These are phyloP conservation scores for Pleurotus pulmonarius DNA, from an alignment of 768 basidiomycete genomes.

Conservation along the genomic window DNA sequence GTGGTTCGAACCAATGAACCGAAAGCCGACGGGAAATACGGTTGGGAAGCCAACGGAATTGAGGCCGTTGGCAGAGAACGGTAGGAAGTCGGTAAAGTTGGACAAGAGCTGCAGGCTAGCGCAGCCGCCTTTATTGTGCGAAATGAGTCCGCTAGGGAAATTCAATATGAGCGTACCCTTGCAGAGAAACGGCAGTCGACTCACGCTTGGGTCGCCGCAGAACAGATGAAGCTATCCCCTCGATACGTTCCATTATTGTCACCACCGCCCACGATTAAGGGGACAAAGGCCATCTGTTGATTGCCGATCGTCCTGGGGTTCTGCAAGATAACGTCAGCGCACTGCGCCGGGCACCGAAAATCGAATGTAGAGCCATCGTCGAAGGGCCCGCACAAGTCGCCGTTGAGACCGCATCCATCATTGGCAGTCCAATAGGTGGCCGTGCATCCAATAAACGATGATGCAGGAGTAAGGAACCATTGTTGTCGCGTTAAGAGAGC, in stretches of 20 bases:
- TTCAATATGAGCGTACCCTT: constrained; percentile 6
- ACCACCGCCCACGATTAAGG: constrained; percentile 84
- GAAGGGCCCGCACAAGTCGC: constrained; percentile 61
- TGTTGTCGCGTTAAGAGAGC: constrained; percentile 72
- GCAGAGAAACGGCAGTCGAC: constrained; percentile 19
- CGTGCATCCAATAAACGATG: constrained; percentile 64
- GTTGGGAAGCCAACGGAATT: constrained; percentile 72
- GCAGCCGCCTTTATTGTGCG: constrained; percentile 71
- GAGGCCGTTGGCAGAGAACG: constrained; percentile 57
- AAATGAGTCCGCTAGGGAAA: constrained; percentile 54
- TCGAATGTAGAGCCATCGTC: constrained; percentile 50
- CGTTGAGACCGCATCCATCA: constrained; percentile 73
- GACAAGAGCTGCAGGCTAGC: constrained; percentile 65
- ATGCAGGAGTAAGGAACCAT: constrained; percentile 64
- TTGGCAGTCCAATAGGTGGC: constrained; percentile 68
- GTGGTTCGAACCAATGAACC: constrained; percentile 41
- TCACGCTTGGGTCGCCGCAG: constrained; percentile 79
- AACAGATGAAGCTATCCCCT: constrained; percentile 82
- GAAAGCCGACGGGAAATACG: constrained; percentile 69
- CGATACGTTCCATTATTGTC: constrained; percentile 70
- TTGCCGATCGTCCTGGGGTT: constrained; percentile 75
- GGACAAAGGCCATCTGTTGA: constrained; percentile 59
- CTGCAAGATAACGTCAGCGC: constrained; percentile 56
- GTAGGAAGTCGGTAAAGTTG: constrained; percentile 67
- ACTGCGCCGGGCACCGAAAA: constrained; percentile 80